Percentiles rank a stretch among this genome's conserved stretches.
Conservation (phyloP, 805 yeast genomes). For the Suhomyces emberorum region DNA sequence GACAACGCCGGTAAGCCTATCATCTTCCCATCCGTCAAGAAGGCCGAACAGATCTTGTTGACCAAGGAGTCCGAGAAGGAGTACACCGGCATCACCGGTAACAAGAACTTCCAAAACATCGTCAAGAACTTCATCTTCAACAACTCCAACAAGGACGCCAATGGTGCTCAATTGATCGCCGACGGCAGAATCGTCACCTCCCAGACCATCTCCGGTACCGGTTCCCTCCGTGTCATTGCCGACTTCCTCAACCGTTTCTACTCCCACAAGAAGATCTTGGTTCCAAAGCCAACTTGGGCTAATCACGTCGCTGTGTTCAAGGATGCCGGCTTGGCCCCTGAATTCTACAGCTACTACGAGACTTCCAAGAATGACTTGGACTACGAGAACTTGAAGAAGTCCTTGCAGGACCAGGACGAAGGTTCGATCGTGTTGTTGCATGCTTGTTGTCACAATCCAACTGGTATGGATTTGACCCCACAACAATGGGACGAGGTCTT, state of each 20-base stretch:
- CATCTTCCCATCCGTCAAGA: constrained; percentile 72
- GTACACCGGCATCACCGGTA: constrained; percentile 83
- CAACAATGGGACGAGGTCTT: constrained; percentile 80
- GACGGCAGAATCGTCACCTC: constrained; percentile 72
- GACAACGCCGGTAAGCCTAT: constrained; percentile 86
- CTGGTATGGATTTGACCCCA: constrained; percentile 85
- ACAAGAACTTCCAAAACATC: constrained; percentile 58
- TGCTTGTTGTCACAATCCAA: constrained; percentile 97
- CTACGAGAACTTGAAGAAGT: constrained; percentile 58
- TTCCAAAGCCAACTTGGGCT: constrained; percentile 94
- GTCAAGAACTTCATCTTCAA: constrained; percentile 74
- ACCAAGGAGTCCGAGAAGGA: constrained; percentile 65
- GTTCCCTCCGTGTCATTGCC: constrained; percentile 83
- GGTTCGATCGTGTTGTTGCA: constrained; percentile 75
- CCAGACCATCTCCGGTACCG: constrained; percentile 94
- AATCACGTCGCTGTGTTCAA: constrained; percentile 81
- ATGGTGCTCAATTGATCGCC: constrained; percentile 52
- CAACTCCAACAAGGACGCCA: constrained; percentile 48
- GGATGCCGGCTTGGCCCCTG: constrained; percentile 64
- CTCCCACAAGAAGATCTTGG: constrained; percentile 52
- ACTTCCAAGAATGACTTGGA: constrained; percentile 58
- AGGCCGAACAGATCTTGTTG: constrained; percentile 56
- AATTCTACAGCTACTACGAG: constrained; percentile 71
- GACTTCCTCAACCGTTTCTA: constrained; percentile 68
- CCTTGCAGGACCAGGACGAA: constrained; percentile 50